Conservation (phyloP, 2,329 filamentous ascomycete species). For the Fusarium brachygibbosum region DNA sequence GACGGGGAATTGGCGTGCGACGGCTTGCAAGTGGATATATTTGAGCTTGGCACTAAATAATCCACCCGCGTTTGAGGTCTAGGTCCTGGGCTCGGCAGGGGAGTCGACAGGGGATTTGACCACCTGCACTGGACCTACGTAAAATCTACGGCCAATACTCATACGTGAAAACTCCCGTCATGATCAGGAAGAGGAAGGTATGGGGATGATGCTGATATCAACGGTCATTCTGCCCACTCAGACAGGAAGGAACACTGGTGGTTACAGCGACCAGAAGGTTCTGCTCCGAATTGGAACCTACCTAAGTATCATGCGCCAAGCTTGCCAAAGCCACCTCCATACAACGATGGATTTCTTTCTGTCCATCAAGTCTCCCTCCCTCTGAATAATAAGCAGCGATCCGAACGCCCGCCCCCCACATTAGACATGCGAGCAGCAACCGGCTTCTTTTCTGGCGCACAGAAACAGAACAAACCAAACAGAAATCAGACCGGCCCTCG, state of each 20-base stretch:
- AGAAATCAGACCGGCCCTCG: slow-evolving; percentile 6
- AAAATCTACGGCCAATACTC: not conserved
- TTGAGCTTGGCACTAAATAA: slow-evolving; percentile 30
- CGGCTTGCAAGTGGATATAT: slow-evolving; percentile 33
- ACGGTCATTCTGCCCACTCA: not conserved
- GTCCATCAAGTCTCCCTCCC: slow-evolving; percentile 3
- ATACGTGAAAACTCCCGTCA: not conserved
- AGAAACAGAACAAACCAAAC: slow-evolving; percentile 22
- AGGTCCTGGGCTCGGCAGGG: slow-evolving; percentile 28
- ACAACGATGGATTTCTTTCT: not conserved
- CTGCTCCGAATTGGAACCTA: not conserved
- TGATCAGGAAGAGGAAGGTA: not conserved
- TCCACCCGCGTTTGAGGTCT: slow-evolving; percentile 22
- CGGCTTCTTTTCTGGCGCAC: slow-evolving; percentile 21
- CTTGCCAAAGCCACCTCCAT: not conserved
- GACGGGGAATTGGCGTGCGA: slow-evolving; percentile 41
- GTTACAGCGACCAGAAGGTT: not conserved
- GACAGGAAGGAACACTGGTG: not conserved
- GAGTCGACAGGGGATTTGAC: slow-evolving; percentile 18
- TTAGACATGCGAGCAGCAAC: not conserved
- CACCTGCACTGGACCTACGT: slow-evolving; percentile 7
- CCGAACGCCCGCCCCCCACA: slow-evolving; percentile 14
- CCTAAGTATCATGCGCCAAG: not conserved
- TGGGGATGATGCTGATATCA: not conserved
- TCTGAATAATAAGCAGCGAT: slow-evolving; percentile 8